Conservation (phyloP, 768 basidiomycete genomes). For the Suillus ampliporus region DNA sequence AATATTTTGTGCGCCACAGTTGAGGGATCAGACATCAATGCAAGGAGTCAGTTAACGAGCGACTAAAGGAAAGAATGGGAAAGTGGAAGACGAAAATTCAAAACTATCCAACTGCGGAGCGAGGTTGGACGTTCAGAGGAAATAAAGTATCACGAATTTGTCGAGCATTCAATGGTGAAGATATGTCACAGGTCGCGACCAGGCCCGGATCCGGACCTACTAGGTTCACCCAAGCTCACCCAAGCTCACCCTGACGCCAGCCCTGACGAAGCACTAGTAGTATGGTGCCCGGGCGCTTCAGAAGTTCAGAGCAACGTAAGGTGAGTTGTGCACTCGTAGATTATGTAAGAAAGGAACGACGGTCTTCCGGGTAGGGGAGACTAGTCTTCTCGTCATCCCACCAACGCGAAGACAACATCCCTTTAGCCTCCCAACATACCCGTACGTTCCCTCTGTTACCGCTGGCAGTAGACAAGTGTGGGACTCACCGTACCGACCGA, state of each 20-base stretch:
- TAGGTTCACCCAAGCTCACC: no score
- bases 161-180: neutral
- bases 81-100: neutral
- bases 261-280: neutral
- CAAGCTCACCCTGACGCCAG: no score
- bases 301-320: no score
- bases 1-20: neutral
- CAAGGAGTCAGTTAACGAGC: conserved; percentile 1
- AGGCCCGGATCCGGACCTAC: neutral
- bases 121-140: neutral
- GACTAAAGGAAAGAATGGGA: neutral
- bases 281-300: no score
- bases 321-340: no score
- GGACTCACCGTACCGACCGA: conserved; percentile 40
- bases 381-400: neutral
- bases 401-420: conserved; percentile 2
- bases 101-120: neutral
- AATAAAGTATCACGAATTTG: no score
- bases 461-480: conserved; percentile 19
- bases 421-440: conserved; percentile 44
- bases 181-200: neutral
- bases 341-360: no score
- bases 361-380: no score
- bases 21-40: neutral
- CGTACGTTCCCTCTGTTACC: conserved; percentile 12